Evolutionary conservation across 306 rosid genomes (phyloP), one percentile per base, ranked within the genome.

Genomic region (Prunus mume): DNA sequence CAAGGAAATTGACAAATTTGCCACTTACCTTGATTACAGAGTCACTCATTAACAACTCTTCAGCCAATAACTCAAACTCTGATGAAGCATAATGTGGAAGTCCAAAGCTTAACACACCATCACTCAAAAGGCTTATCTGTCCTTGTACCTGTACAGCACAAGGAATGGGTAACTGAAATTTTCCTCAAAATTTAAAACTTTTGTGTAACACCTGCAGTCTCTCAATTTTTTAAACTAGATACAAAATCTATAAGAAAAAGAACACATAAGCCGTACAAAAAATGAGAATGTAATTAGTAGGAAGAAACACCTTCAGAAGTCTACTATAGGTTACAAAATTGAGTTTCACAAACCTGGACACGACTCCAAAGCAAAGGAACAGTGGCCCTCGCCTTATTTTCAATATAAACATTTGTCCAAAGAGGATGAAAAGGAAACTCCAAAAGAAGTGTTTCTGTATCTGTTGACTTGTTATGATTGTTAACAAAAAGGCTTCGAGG

Each of bases 341-440:
- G 74, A 73, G 47, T 67, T 56, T 55, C 58, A 79, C 97, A n/a
- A 86, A 96, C 99, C 98, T 96, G 99, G 73, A 96, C 99, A 49
- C 98, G 97, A 77, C 99, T 96, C 99, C 99, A 96, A 65, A 91
- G 97, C 88, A 96, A 84, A 66, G 99, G 99, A 78, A 96, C 98
- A 8, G 96, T 80, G 68, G 98, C 99, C 90, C 97, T 88, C 25
- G 99, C 99, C 86, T 85, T 88, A 81, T 96, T 91, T 58, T 89
- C 88, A 78, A 96, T 88, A 86, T 92, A 96, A 76, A 96, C 87
- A 84, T 96, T 96, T 57, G 97, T 91, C 99, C 91, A 89, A 67
- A 96, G 98, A 70, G 99, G 99, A 78, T 83, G 98, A 85, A 92
- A 82, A 71, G 97, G 98, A 78, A 96, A 96, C 63, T 96, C 99